phyloP scores from a whole-genome alignment of 2,329 filamentous ascomycete genomes.

The Colletotrichum musae region DNA sequence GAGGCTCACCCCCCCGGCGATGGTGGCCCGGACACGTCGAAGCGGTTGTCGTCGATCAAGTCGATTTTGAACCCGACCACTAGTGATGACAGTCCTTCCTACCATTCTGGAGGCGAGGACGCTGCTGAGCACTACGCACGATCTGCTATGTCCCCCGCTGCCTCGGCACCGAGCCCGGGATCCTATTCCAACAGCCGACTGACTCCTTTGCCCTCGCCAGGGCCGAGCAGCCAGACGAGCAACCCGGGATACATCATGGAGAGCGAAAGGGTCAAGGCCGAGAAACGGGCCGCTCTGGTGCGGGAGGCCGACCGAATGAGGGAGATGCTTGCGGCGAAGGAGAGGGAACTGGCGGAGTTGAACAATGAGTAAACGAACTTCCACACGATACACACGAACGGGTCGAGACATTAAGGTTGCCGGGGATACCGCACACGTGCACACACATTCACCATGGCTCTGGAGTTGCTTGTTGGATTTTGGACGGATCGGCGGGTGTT shows the following conservation, averaged over 20 bases:
- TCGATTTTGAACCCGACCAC: conserved; percentile 77
- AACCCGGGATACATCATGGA: conserved; percentile 56
- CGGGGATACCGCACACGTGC: conserved; percentile 6
- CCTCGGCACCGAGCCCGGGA: conserved; percentile 59
- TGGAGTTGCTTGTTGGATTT: conserved; percentile 27
- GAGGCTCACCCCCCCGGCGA: conserved; percentile 58
- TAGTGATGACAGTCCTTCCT: conserved; percentile 45
- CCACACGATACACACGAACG: conserved; percentile 34
- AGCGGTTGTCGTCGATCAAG: conserved; percentile 81
- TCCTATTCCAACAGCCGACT: conserved; percentile 51
- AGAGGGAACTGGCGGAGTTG: conserved; percentile 75
- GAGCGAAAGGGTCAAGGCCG: conserved; percentile 68
- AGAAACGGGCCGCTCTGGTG: conserved; percentile 76
- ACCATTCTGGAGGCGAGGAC: conserved; percentile 50
- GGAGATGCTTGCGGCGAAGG: conserved; percentile 79
- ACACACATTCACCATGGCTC: conserved; percentile 16
- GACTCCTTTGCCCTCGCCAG: conserved; percentile 46
- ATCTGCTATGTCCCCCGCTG: conserved; percentile 58
- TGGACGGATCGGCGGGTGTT: neutral
- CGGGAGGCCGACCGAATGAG: conserved; percentile 84
- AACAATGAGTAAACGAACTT: conserved; percentile 28
- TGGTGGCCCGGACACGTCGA: conserved; percentile 62
- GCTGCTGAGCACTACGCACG: conserved; percentile 57
- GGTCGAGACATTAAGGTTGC: conserved; percentile 6
- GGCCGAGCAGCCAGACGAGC: conserved; percentile 44